Base-by-base conservation (phyloP, 1,284 basidiomycete genomes). In the Heterobasidion parviporum region DNA sequence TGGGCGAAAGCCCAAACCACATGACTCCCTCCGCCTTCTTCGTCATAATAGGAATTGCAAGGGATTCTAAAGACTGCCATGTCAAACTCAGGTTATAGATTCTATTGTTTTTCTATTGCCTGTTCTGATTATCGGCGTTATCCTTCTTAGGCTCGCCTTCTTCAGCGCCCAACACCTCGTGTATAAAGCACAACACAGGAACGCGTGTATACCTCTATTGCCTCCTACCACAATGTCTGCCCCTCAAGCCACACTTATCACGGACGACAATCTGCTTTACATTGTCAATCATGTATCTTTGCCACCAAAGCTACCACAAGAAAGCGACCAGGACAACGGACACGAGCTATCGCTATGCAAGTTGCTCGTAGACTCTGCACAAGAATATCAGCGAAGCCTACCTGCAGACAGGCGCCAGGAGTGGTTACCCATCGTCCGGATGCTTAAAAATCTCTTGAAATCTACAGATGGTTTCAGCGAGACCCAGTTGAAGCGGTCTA, bases 281-380 rank as follows among this genome's bases (percentile, higher is more conserved):
- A 35, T 56, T 10, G 32, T 45, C 1, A 35, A 51, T 18, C 54
- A 56, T 32, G 50, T 56, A 9, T 56, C 45, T 35, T 33, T 56
- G 18, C 54, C 54, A 2, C 54, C 55, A 55, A 15, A 67, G 65
- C 35, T 67, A 55, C 53, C 66, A 56, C 52, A 67, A 63, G 1
- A 68, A 64, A 56, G 64, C 66, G 48, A 62, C 61, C 45, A 60
- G 57, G 54, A 63, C 64, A 54, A 50, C 5, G 20, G 50, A 5
- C 32, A 41, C 18, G 20, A 14, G 14, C 18, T 52, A n/a, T 56
- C 48, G 6, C 46, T 47, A 16, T 16, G 12, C n/a, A 47, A 7
- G 2, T 26, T 16, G 46, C 46, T 41, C 38, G 38, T 41, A 3
- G 20, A 26, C 20, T 26, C 20, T 26, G 20, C 20, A 26, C 2